Conservation (phyloP, 2,329 filamentous ascomycete species). For the Penicillium sp. region DNA sequence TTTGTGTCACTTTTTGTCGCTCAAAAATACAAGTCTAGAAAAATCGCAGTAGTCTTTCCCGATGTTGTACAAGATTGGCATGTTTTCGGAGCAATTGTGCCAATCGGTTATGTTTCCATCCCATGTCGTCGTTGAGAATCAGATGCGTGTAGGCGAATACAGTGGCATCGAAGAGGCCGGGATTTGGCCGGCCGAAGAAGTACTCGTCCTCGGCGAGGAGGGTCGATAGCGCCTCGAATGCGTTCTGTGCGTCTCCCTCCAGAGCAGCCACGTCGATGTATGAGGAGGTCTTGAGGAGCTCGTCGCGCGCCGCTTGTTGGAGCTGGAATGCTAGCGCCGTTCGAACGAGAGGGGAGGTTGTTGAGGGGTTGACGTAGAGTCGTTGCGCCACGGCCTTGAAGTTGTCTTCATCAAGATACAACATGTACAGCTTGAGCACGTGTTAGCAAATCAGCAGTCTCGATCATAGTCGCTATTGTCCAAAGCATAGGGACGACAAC, state of each 20-base stretch:
- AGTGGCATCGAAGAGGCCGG: constrained; percentile 80
- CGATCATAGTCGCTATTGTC: background rate
- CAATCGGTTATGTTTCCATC: constrained; percentile 67
- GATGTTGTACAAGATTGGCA: constrained; percentile 66
- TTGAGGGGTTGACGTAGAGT: constrained; percentile 70
- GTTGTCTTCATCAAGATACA: constrained; percentile 76
- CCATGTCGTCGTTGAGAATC: constrained; percentile 65
- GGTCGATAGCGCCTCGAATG: constrained; percentile 63
- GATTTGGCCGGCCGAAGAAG: constrained; percentile 61
- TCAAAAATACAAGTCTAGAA: constrained; percentile 40
- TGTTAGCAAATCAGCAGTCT: background rate
- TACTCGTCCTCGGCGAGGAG: constrained; percentile 61
- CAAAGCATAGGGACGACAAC: constrained; percentile 23
- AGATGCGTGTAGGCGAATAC: constrained; percentile 90
- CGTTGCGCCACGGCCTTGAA: constrained; percentile 63
- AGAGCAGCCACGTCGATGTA: constrained; percentile 60
- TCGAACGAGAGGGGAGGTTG: constrained; percentile 64
- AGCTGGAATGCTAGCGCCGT: constrained; percentile 66
- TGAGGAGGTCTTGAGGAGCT: constrained; percentile 66
- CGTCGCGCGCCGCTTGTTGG: constrained; percentile 69
- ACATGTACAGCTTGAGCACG: constrained; percentile 65
- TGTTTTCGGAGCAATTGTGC: constrained; percentile 58
- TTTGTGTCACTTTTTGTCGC: constrained; percentile 9
- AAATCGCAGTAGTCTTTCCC: constrained; percentile 59
- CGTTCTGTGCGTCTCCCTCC: constrained; percentile 62